Percentiles rank a stretch among this genome's conserved stretches.
Conservation (phyloP, 768 basidiomycete genomes). For the Macrolepiota dolichaula region DNA sequence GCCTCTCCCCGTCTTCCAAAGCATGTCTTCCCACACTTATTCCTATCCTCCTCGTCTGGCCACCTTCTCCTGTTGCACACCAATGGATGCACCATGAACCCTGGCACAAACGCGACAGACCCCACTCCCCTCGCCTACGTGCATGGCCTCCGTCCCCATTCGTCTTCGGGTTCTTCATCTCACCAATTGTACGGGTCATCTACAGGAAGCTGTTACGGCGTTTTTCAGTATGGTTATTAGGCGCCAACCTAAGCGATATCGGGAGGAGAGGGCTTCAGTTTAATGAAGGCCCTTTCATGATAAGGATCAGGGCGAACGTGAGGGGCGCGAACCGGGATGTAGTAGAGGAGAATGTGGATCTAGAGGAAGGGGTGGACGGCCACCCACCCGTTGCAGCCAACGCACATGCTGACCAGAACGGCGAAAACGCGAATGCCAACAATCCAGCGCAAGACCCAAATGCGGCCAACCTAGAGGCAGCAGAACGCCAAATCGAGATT, state of each 20-base stretch:
- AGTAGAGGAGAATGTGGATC: constrained; percentile 12
- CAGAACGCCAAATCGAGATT: constrained; percentile 56
- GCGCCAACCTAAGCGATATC: constrained; percentile 22
- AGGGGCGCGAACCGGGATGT: constrained; percentile 11
- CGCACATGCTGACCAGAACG: constrained; percentile 20
- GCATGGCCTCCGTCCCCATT: constrained; percentile 61
- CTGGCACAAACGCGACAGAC: constrained; percentile 31
- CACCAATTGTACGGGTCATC: constrained; percentile 43
- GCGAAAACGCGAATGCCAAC: constrained; percentile 17
- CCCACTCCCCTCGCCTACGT: constrained; percentile 5
- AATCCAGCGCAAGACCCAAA: constrained; percentile 31
- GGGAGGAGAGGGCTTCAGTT: constrained; percentile 18
- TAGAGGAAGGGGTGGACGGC: constrained; percentile 14
- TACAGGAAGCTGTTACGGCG: constrained; percentile 40
- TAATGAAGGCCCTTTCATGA: constrained; percentile 32
- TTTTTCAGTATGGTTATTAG: constrained; percentile 42
- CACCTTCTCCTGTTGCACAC: constrained; percentile 32
- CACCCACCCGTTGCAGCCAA: constrained; percentile 13
- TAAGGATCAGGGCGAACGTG: constrained; percentile 29
- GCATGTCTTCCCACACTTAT: constrained; percentile 33
- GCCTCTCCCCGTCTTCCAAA: constrained; percentile 35
- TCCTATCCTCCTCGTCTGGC: constrained; percentile 48
- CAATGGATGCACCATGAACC: constrained; percentile 25
- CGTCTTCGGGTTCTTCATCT: constrained; percentile 48
- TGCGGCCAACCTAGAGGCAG: constrained; percentile 42